phyloP scores from a whole-genome alignment of 1,284 basidiomycete species.

The Neonothopanus nambi region DNA sequence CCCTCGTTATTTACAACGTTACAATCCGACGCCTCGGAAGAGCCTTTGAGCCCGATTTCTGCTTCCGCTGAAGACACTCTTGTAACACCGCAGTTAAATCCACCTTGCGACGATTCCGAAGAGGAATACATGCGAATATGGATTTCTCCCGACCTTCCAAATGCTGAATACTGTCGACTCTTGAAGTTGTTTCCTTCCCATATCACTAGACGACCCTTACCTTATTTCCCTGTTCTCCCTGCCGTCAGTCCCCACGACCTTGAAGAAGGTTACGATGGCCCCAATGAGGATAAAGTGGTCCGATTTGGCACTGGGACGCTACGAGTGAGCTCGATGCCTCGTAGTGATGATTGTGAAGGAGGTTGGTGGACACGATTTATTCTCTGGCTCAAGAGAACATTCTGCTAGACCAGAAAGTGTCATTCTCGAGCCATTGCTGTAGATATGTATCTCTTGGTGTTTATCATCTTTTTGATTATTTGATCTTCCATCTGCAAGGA shows the following conservation, averaged over 20 bases:
- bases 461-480: not conserved
- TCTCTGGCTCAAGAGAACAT: constrained; percentile 69
- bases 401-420: constrained; percentile 39
- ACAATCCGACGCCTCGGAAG: constrained; percentile 9
- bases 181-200: constrained; percentile 71
- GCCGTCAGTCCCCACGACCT: constrained; percentile 46
- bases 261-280: constrained; percentile 63
- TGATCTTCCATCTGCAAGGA: too few relatives aligned
- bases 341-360: constrained; percentile 64
- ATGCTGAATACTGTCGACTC: constrained; percentile 63
- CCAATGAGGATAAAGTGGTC: constrained; percentile 52
- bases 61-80: not conserved
- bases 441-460: not conserved
- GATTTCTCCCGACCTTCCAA: constrained; percentile 68
- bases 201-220: constrained; percentile 58
- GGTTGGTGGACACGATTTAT: constrained; percentile 63
- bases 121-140: constrained; percentile 64
- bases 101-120: constrained; percentile 41
- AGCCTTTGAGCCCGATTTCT: constrained; percentile 31
- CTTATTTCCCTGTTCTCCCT: constrained; percentile 53
- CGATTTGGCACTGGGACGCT: constrained; percentile 72
- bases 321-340: constrained; percentile 60
- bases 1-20: constrained; percentile 18
- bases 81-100: not conserved
- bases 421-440: constrained; percentile 23